Base-by-base conservation (phyloP, 768 basidiomycete genomes). In the Infundibulicybe gibba region DNA sequence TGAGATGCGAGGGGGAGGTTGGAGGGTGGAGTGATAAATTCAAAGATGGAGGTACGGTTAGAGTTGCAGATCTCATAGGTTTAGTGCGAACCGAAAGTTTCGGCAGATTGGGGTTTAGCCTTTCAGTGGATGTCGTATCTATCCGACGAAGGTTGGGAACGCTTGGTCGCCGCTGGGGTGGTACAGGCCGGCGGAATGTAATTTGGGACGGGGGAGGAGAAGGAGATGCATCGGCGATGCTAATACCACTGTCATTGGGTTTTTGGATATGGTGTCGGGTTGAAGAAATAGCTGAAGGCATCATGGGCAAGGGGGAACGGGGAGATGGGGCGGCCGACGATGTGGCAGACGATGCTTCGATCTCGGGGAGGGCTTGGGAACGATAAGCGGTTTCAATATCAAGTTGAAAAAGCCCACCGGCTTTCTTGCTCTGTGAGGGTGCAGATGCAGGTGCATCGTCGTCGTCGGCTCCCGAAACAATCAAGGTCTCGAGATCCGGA, bases 161-260 rank as follows among this genome's bases (percentile, higher is more conserved):
- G 49, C 83, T 87, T 11, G 85, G 83, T 39, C 81, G 74, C 17
- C 79, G 68, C 30, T 72, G 72, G 3, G 76, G 79, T 11, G 77
- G 72, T 6, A 75, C 72, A 2, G 76, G 71, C 32, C 68, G 63
- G 46, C 69, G 64, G 68, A 86, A 85, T 6, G 66, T 61, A 35
- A 81, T 64, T 30, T 80, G 78, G 3, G 84, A 85, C 1, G 87
- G 85, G 0, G 85, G 81, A 3, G 85, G 82, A 0, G 86, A 87
- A 6, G 80, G 80, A 14, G 77, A 68, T 1, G 72, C 57, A 51
- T 83, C 78, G 15, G 61, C 54, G 45, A 74, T 65, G 41, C 59
- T 49, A 17, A 48, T 54, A 46, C 16, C 38, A 42, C 6, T 34
- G 51, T 25, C 25, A 8, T 25, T 25, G 25, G 3, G 8, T 25